Base-by-base conservation (phyloP, 2,329 filamentous ascomycete genomes). In the Mollisiaceae sp. region DNA sequence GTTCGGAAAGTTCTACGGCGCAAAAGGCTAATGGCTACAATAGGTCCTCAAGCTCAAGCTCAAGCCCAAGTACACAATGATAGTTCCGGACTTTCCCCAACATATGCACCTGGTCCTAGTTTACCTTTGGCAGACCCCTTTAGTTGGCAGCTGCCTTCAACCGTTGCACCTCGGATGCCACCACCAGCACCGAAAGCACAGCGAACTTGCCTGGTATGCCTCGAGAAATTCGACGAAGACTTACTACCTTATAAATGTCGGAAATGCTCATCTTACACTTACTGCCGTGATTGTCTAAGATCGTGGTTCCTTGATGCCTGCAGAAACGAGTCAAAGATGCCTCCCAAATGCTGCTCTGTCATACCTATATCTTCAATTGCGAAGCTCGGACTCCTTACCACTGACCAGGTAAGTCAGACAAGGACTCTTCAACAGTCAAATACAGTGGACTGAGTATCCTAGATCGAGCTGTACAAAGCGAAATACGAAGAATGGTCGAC, bases 401-500 rank as follows among this genome's bases (percentile, higher is more conserved):
- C n/a, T 32, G 63, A 60, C 22, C 36, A 66, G 56, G 60, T 63
- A 65, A 36, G 47, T 12, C 15, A 27, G 24, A 71, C 74, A 5
- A 72, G 74, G 0, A 70, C 76, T 55, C 71, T 11, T 84, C 35
- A 75, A 38, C n/a, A 32, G 52, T 52, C 12, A 1, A 14, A 27
- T 18, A 32, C 35, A 6, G 1, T 47, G 32, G 2, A 32, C 8
- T 50, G 63, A 62, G 61, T 15, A 62, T 54, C 20, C n/a, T 18
- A 69, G 72, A 14, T 67, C 70, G 61, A 67, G 11, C 59, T 70
- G 2, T 85, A 79, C 71, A 77, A 78, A 56, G 67, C 70, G 11
- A 83, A 80, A 65, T 79, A 81, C 60, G 82, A 85, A 55, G 82
- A 85, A 70, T 82, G 80, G 77, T 73, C 74, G 41, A 81, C 82